Base-by-base conservation (phyloP, 2,329 filamentous ascomycete species). In the Epichloe gansuensis region DNA sequence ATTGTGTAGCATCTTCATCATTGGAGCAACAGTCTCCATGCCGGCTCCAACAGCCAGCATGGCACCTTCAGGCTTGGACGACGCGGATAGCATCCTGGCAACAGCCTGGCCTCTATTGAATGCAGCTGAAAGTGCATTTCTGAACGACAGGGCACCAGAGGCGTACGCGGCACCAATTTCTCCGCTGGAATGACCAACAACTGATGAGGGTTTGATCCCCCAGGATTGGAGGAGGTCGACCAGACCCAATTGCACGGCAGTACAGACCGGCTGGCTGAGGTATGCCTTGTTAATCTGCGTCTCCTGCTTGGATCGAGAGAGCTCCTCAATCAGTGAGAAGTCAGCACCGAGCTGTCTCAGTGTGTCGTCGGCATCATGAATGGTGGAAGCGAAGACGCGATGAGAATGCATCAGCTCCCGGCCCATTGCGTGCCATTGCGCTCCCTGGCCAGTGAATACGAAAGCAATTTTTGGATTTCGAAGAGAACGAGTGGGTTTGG, bases 31-130 rank as follows among this genome's bases (percentile, higher is more conserved):
- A 9, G 17, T 31, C 23, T 50, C 49, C 34, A 70, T 66, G 41
- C 72, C 70, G 54, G 69, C 67, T 23, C 74, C 78, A 3, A 79
- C 74, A 1, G 78, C 78, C 60, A 80, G 68, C 78, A 81, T 81
- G 7, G 70, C 64, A 0, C 77, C 77, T 4, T 45, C 41, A n/a
- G 41, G 41, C 34, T 27, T 50, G 34, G 17, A n/a, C 13, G 41
- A 21, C 25, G n/a, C 8, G 23, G 49, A 36, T 5, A 44, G 41
- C 49, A 44, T 45, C 21, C 38, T 9, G 5, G 41, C 49, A 21
- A 50, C 49, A 8, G 49, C 49, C 23, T 15, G 21, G 12, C 41
- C 41, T 15, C 73, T 65, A 56, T 71, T 69, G 59, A 78, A 81
- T 1, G 76, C 76, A 11, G 74, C 67, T 0, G 67, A 64, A 61